Conservation (phyloP, 2,329 filamentous ascomycete genomes). For the Metarhizium anisopliae region DNA sequence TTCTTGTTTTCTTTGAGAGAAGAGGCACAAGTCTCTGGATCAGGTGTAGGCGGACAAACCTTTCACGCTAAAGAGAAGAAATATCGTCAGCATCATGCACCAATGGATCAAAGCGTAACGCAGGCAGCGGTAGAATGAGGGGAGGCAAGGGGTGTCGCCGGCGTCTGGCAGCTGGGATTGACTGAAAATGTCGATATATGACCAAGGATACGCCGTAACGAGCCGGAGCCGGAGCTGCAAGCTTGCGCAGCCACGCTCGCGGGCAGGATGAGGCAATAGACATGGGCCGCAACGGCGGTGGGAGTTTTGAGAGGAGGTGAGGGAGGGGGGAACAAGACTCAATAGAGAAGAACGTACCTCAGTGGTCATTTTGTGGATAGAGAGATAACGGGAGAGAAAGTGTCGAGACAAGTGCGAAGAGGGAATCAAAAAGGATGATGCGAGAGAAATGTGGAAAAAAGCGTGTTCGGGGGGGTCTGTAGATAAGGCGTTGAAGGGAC, state of each 20-base stretch:
- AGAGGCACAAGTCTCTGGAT: conserved; percentile 7
- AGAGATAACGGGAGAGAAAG: conserved; percentile 1
- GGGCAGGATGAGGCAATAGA: background rate
- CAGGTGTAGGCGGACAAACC: conserved; percentile 37
- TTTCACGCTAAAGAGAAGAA: conserved; percentile 51
- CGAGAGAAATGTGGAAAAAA: conserved; percentile 13
- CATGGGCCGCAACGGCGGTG: conserved; percentile 2
- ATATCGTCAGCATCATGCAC: conserved; percentile 24
- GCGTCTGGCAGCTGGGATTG: background rate
- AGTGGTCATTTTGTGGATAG: conserved; percentile 20
- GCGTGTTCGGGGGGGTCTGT: conserved; percentile 9
- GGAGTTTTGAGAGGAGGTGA: conserved; percentile 4
- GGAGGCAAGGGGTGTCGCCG: background rate
- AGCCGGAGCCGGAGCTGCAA: background rate
- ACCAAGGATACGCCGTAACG: background rate
- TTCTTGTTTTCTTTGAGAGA: background rate
- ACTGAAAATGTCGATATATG: background rate
- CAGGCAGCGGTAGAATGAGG: conserved; percentile 5
- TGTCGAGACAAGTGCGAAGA: background rate
- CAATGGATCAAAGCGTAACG: conserved; percentile 3
- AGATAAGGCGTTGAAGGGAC: conserved; percentile 15
- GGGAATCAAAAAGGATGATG: conserved; percentile 11
- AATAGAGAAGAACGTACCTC: conserved; percentile 19
- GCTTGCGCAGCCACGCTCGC: background rate
- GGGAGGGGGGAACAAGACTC: conserved; percentile 2